phyloP scores from a whole-genome alignment of 129 eudicot species.

The Mikania micrantha region DNA sequence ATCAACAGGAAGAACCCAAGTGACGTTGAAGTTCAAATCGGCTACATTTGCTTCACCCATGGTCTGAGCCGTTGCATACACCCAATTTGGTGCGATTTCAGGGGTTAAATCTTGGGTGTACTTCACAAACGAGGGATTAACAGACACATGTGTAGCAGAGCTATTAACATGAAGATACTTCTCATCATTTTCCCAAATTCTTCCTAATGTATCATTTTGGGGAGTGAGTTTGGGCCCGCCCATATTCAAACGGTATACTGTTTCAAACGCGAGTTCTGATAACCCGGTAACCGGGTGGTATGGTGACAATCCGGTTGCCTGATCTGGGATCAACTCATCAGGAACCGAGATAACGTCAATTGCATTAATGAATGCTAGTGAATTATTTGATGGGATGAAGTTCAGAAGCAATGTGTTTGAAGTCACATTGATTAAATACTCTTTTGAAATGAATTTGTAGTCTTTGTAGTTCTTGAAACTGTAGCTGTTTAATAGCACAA shows the following conservation, averaged over 20 bases:
- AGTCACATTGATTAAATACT: conserved; percentile 68
- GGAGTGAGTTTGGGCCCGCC: conserved; percentile 78
- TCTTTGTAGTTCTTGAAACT: conserved; percentile 53
- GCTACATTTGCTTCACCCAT: conserved; percentile 84
- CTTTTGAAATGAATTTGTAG: conserved; percentile 52
- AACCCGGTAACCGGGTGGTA: conserved; percentile 45
- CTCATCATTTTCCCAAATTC: conserved; percentile 88
- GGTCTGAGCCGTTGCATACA: conserved; percentile 76
- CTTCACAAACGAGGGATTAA: conserved; percentile 52
- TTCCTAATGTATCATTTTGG: conserved; percentile 83
- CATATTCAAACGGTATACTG: conserved; percentile 87
- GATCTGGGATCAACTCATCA: conserved; percentile 63
- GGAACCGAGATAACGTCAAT: conserved; percentile 90
- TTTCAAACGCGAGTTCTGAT: conserved; percentile 63
- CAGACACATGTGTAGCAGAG: conserved; percentile 77
- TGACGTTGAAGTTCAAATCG: conserved; percentile 63
- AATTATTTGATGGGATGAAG: conserved; percentile 75
- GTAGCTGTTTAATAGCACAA: conserved; percentile 68
- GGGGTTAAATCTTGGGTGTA: conserved; percentile 40
- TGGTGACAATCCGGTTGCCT: conserved; percentile 46
- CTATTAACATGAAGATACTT: conserved; percentile 87
- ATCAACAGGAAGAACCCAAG: conserved; percentile 87
- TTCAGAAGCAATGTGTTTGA: conserved; percentile 47
- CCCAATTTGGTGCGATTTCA: conserved; percentile 83
- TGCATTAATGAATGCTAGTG: conserved; percentile 79